Percentiles rank a stretch among this genome's conserved stretches.
Evolutionary conservation across 106 monocot species (phyloP).

Genomic region (Apostasia shenzhenica): DNA sequence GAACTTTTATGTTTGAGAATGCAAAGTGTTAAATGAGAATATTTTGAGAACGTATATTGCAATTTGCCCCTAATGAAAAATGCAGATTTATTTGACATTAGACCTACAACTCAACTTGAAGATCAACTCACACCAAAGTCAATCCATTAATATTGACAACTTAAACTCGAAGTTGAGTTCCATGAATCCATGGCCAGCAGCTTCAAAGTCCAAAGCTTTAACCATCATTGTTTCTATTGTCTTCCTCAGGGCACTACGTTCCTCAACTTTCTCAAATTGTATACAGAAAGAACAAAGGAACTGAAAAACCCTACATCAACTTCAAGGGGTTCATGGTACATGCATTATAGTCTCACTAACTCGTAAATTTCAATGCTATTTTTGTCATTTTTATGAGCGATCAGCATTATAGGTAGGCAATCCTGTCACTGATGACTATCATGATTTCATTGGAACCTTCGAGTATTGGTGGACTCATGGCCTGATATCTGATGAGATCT

Average conservation of each 20-base stretch:
- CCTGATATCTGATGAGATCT: constrained; percentile 60
- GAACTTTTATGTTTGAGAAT: too few relatives aligned
- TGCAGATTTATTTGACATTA: too few relatives aligned
- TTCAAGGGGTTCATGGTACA: constrained; percentile 90
- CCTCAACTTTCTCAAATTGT: constrained; percentile 84
- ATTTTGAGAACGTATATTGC: too few relatives aligned
- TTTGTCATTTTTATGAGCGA: not conserved
- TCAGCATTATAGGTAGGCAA: constrained; percentile 63
- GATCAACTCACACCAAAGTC: too few relatives aligned
- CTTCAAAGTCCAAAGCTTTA: too few relatives aligned
- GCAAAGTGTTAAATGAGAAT: too few relatives aligned
- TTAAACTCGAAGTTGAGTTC: too few relatives aligned
- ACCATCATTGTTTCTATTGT: not conserved
- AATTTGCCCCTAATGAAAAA: too few relatives aligned
- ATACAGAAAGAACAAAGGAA: constrained; percentile 51
- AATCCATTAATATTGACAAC: too few relatives aligned
- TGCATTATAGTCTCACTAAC: not conserved
- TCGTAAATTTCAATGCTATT: not conserved
- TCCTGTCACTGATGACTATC: constrained; percentile 71
- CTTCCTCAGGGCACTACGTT: constrained; percentile 75
- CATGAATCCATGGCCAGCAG: too few relatives aligned
- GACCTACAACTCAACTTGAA: too few relatives aligned
- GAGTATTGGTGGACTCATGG: constrained; percentile 99
- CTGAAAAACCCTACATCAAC: constrained; percentile 54
- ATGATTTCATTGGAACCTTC: constrained; percentile 73